These are phyloP conservation scores for Beauveria brongniartii DNA, from an alignment of 2,329 filamentous ascomycete species.

Conservation along the genomic window DNA sequence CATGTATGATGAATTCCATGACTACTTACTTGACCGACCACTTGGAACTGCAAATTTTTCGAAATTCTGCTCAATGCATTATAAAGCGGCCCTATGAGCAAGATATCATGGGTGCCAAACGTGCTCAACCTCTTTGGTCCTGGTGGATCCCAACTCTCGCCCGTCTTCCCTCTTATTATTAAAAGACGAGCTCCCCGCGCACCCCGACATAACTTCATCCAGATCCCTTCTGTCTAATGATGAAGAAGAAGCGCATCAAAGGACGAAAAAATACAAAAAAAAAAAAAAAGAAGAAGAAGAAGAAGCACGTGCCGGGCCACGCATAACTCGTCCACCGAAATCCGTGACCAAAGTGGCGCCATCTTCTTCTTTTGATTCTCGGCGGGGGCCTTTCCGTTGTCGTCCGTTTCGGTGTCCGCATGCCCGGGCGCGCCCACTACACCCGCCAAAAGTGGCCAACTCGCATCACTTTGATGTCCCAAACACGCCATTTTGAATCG, in stretches of 20 bases:
- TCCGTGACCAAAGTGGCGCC: neutral
- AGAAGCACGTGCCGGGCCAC: neutral
- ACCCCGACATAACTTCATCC: no score
- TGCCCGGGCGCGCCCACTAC: no score
- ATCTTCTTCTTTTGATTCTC: neutral
- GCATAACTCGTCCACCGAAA: neutral
- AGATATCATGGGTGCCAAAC: neutral
- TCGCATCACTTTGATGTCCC: no score
- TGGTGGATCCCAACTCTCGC: neutral
- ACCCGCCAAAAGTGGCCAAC: no score
- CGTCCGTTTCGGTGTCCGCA: no score
- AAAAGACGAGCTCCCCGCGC: no score
- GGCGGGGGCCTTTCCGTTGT: neutral
- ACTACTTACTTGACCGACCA: no score
- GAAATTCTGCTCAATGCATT: neutral
- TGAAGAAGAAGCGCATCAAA: no score
- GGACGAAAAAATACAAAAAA: neutral
- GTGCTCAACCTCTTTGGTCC: neutral
- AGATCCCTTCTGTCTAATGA: no score
- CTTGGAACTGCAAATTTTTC: no score
- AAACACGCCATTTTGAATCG: no score
- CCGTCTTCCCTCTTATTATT: neutral
- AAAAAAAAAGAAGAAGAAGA: neutral
- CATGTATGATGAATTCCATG: neutral
- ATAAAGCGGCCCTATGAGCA: neutral